These are phyloP conservation scores for Pestalotiopsis sp. DNA, from an alignment of 2,329 filamentous ascomycete genomes.

Conservation along the genomic window DNA sequence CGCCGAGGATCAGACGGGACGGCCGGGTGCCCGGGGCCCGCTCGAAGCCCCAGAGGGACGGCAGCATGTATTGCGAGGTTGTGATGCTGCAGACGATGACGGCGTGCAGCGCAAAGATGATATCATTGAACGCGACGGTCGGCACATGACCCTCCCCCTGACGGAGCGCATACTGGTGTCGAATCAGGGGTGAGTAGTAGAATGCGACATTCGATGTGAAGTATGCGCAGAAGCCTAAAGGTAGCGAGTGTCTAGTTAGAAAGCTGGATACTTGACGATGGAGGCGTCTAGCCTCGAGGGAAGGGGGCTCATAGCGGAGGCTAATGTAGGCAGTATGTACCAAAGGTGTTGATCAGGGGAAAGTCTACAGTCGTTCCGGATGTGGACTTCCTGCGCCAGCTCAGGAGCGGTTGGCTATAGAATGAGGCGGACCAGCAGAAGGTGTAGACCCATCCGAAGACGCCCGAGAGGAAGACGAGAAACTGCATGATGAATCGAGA, in stretches of 20 bases:
- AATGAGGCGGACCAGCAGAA: constrained; percentile 85
- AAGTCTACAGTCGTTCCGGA: constrained; percentile 87
- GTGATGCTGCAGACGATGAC: constrained; percentile 71
- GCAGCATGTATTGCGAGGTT: constrained; percentile 75
- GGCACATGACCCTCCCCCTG: constrained; percentile 65
- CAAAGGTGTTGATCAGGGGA: constrained; percentile 71
- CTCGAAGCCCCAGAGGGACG: constrained; percentile 76
- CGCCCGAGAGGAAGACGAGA: constrained; percentile 52
- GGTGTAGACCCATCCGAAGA: constrained; percentile 78
- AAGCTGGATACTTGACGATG: no score
- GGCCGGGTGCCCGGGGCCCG: constrained; percentile 55
- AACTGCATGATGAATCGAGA: constrained; percentile 35
- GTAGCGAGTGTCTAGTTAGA: constrained; percentile 3
- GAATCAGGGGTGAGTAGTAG: constrained; percentile 77
- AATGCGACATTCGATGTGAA: constrained; percentile 74
- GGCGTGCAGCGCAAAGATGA: constrained; percentile 84
- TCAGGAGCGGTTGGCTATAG: constrained; percentile 87
- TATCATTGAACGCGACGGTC: constrained; percentile 87
- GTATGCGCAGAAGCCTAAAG: constrained; percentile 72
- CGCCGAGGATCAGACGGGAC: constrained; percentile 64
- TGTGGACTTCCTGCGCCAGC: constrained; percentile 76
- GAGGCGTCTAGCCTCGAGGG: background rate
- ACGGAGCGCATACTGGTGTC: constrained; percentile 80
- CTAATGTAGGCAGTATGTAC: constrained; percentile 35
- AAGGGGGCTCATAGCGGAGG: background rate